phyloP scores from a whole-genome alignment of 2,329 filamentous ascomycete species.

The Fusarium longipes region DNA sequence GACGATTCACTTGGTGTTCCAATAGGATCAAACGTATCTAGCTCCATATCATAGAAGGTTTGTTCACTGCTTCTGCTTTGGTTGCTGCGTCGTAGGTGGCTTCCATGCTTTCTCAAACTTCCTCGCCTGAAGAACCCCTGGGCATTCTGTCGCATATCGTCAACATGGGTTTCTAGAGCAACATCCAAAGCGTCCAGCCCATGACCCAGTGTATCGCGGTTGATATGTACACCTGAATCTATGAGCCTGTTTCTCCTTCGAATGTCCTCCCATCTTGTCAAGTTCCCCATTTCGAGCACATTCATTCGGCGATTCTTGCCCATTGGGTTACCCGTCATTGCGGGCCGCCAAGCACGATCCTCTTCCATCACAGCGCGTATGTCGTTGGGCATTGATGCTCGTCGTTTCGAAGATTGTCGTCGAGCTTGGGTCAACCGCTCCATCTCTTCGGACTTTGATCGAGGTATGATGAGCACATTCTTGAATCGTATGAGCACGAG shows the following conservation, averaged over 20 bases:
- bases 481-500: slow-evolving; percentile 72
- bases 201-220: slow-evolving; percentile 51
- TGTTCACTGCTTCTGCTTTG: slow-evolving; percentile 48
- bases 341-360: slow-evolving; percentile 73
- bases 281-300: slow-evolving; percentile 73
- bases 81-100: slow-evolving; percentile 46
- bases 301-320: slow-evolving; percentile 77
- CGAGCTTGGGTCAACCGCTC: slow-evolving; percentile 62
- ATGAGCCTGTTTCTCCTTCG: slow-evolving; percentile 68
- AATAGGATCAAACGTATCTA: slow-evolving; percentile 45
- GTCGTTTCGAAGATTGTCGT: slow-evolving; percentile 60
- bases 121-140: slow-evolving; percentile 48
- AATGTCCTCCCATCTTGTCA: slow-evolving; percentile 80
- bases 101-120: slow-evolving; percentile 42
- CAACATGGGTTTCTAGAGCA: slow-evolving; percentile 53
- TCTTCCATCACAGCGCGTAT: slow-evolving; percentile 58
- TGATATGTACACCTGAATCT: slow-evolving; percentile 56
- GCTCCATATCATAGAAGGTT: slow-evolving; percentile 46
- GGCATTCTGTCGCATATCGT: slow-evolving; percentile 50
- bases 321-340: slow-evolving; percentile 77
- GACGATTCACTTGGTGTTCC: slow-evolving; percentile 19
- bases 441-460: slow-evolving; percentile 66
- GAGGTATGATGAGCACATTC: slow-evolving; percentile 75
- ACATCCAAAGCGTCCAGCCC: slow-evolving; percentile 53
- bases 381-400: slow-evolving; percentile 56